phyloP scores from a whole-genome alignment of 148 eudicot species.

The Silene conica region DNA sequence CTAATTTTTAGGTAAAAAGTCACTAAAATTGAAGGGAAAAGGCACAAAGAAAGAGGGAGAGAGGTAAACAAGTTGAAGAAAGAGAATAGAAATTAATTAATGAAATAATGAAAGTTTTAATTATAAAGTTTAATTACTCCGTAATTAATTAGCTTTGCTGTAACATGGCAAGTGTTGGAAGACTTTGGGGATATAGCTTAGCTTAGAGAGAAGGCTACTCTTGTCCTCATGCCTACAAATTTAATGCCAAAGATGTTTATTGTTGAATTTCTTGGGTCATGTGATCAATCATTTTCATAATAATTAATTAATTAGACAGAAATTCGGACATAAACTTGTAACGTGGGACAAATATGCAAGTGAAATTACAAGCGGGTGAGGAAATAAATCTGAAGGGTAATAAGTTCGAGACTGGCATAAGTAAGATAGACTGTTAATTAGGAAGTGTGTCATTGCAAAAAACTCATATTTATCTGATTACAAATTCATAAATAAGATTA shows the following conservation, averaged over 20 bases:
- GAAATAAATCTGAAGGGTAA: too few relatives aligned
- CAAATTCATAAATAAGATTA: too few relatives aligned
- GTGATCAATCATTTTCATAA: constrained; percentile 52
- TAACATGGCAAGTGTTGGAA: background rate
- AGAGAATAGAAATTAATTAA: background rate
- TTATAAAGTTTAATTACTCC: too few relatives aligned
- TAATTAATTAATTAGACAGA: too few relatives aligned
- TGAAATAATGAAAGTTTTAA: constrained; percentile 1
- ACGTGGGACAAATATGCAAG: too few relatives aligned
- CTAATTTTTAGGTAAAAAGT: constrained; percentile 26
- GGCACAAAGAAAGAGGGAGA: constrained; percentile 27
- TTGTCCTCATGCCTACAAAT: constrained; percentile 15
- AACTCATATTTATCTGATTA: too few relatives aligned
- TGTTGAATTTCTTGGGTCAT: constrained; percentile 39
- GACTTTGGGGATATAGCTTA: background rate
- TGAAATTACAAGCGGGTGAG: too few relatives aligned
- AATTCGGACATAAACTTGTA: too few relatives aligned
- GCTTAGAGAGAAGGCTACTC: background rate
- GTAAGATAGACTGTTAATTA: too few relatives aligned
- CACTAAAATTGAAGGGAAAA: constrained; percentile 13
- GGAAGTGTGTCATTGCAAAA: background rate
- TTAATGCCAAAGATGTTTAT: constrained; percentile 21
- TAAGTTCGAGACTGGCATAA: too few relatives aligned
- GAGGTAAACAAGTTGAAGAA: constrained; percentile 6
- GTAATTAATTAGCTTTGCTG: background rate